These are phyloP conservation scores for Bauhinia variegata DNA, from an alignment of 306 rosid species.

Conservation along the genomic window DNA sequence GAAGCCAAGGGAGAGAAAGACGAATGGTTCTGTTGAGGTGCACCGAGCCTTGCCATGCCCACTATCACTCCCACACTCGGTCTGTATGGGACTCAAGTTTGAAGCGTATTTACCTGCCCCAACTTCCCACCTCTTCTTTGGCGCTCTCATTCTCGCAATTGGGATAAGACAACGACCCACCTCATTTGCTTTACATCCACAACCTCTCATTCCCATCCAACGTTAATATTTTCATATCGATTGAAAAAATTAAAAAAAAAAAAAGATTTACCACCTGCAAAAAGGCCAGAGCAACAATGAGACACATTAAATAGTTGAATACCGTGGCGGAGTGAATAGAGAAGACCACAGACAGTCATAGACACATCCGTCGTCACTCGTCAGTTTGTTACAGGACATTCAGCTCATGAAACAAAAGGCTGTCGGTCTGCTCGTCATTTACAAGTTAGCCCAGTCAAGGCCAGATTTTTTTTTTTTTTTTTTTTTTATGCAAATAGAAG, in stretches of 20 bases:
- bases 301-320: no score
- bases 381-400: no score
- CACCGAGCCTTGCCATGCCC: conserved; percentile 74
- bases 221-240: neutral
- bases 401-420: no score
- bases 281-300: neutral
- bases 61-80: conserved; percentile 14
- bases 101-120: conserved; percentile 29
- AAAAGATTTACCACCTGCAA: no score
- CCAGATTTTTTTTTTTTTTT: no score
- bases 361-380: no score
- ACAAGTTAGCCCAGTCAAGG: no score
- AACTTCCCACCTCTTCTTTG: conserved; percentile 41
- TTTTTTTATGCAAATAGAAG: no score
- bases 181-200: conserved; percentile 47
- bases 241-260: neutral
- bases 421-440: no score
- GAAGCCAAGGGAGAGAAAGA: conserved; percentile 83
- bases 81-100: conserved; percentile 30
- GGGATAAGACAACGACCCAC: conserved; percentile 74
- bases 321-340: neutral
- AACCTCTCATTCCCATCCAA: conserved; percentile 54
- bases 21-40: conserved; percentile 62
- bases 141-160: conserved; percentile 40
- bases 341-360: no score